These are phyloP conservation scores for Trypanosoma conorhini DNA, from an alignment of 208 protist genomes.

Conservation along the genomic window DNA sequence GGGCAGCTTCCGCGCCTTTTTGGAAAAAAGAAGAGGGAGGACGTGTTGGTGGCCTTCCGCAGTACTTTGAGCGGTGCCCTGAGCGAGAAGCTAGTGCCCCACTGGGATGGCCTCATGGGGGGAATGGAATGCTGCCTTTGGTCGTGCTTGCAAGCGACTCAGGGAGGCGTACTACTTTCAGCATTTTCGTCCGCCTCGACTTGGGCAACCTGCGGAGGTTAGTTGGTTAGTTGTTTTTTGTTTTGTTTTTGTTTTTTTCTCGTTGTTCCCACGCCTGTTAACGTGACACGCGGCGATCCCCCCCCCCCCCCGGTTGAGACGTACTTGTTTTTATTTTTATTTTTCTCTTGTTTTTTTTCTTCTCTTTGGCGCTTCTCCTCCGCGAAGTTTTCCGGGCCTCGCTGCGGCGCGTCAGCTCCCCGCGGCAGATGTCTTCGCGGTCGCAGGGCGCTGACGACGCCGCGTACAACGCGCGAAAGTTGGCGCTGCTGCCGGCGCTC, in stretches of 20 bases:
- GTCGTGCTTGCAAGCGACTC: constrained; percentile 6
- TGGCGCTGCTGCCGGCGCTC: constrained; percentile 80
- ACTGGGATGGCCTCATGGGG: constrained; percentile 17
- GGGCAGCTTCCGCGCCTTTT: background rate
- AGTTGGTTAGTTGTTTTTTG: constrained; percentile 4
- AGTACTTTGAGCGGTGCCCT: constrained; percentile 11
- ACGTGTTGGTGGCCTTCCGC: constrained; percentile 11
- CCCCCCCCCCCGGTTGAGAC: no score
- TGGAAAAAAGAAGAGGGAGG: constrained; percentile 13
- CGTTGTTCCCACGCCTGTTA: constrained; percentile 4
- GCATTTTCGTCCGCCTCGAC: constrained; percentile 3
- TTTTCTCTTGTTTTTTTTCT: background rate
- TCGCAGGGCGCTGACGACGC: constrained; percentile 30
- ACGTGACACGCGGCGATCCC: background rate
- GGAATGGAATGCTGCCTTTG: constrained; percentile 13
- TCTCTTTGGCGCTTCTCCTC: constrained; percentile 5
- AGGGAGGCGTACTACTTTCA: constrained; percentile 2
- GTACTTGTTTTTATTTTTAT: no score
- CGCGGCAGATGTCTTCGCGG: background rate
- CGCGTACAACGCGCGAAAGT: constrained; percentile 70
- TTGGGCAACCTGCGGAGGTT: background rate
- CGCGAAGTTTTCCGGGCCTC: background rate
- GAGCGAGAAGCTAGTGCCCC: constrained; percentile 4
- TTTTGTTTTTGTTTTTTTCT: constrained; percentile 1
- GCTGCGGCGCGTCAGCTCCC: background rate